Evolutionary conservation across 495 filamentous ascomycete genomes (phyloP).

Genomic region (Podospora comata): DNA sequence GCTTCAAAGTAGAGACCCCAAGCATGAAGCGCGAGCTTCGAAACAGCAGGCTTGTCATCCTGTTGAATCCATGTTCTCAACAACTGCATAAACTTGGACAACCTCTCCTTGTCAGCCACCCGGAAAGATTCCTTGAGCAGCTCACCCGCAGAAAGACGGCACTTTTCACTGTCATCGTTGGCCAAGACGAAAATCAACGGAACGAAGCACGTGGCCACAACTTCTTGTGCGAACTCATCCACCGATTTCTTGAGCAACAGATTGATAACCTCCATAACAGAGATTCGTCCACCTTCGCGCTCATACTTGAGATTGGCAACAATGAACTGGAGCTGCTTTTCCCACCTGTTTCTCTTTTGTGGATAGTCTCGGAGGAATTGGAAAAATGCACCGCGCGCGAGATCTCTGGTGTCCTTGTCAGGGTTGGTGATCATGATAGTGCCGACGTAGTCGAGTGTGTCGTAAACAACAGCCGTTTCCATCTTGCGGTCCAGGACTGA

Average conservation of each 20-base stretch:
- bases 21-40: constrained; percentile 70
- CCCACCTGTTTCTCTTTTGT: constrained; percentile 79
- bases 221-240: constrained; percentile 74
- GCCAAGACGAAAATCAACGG: constrained; percentile 79
- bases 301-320: constrained; percentile 89
- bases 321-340: constrained; percentile 84
- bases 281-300: constrained; percentile 79
- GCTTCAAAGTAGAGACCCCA: constrained; percentile 81
- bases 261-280: constrained; percentile 85
- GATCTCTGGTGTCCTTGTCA: constrained; percentile 75
- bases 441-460: constrained; percentile 80
- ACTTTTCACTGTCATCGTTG: constrained; percentile 84
- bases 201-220: constrained; percentile 77
- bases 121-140: constrained; percentile 77
- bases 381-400: constrained; percentile 84
- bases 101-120: constrained; percentile 69
- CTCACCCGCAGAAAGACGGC: constrained; percentile 75
- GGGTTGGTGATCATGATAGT: constrained; percentile 97
- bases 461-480: constrained; percentile 83
- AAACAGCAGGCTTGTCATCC: constrained; percentile 62
- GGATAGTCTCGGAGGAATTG: constrained; percentile 95
- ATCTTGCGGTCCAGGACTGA: constrained; percentile 81
- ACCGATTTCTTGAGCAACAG: constrained; percentile 77
- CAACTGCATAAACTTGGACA: constrained; percentile 62
- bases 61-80: constrained; percentile 76